These are phyloP conservation scores for Fusarium sp. DNA, from an alignment of 2,329 filamentous ascomycete genomes.

Conservation along the genomic window DNA sequence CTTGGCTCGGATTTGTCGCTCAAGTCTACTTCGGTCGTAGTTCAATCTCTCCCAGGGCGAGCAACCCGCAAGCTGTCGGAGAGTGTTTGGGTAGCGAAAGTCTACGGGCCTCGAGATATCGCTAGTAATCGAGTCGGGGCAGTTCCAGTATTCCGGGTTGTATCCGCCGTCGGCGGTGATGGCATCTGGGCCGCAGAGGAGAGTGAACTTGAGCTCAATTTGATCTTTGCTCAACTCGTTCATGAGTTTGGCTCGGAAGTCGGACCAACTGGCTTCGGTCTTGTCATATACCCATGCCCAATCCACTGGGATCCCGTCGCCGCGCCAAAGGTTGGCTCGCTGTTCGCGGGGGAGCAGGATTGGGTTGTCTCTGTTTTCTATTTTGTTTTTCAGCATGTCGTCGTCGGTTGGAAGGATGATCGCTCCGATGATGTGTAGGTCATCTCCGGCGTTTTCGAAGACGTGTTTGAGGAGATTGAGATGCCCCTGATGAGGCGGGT, in stretches of 20 bases:
- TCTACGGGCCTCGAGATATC: conserved; percentile 47
- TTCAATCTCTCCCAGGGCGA: conserved; percentile 35
- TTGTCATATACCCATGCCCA: conserved; percentile 49
- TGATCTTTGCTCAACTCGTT: conserved; percentile 6
- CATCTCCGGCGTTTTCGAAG: conserved; percentile 46
- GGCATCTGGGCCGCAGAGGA: conserved; percentile 48
- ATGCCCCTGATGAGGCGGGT: conserved; percentile 57
- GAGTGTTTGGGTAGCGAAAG: conserved; percentile 44
- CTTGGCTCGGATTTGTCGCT: conserved; percentile 24
- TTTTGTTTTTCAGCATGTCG: conserved; percentile 43
- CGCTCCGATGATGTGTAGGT: conserved; percentile 52
- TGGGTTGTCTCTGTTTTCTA: conserved; percentile 9
- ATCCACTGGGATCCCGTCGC: conserved; percentile 22
- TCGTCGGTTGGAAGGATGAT: conserved; percentile 52
- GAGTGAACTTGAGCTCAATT: conserved; percentile 43
- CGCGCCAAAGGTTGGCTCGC: conserved; percentile 49
- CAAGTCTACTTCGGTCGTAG: conserved; percentile 16
- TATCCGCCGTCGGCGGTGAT: conserved; percentile 25
- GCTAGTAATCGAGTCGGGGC: conserved; percentile 44
- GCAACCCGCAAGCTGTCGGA: conserved; percentile 44
- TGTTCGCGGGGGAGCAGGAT: conserved; percentile 41
- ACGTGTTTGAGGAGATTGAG: conserved; percentile 51
- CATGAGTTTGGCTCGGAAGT: conserved; percentile 30
- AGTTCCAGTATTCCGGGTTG: conserved; percentile 44
- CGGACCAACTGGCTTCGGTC: conserved; percentile 32